Percentiles rank a stretch among this genome's conserved stretches.
Evolutionary conservation across 2,329 filamentous ascomycete genomes (phyloP).

Genomic region (Penicillium sp.): DNA sequence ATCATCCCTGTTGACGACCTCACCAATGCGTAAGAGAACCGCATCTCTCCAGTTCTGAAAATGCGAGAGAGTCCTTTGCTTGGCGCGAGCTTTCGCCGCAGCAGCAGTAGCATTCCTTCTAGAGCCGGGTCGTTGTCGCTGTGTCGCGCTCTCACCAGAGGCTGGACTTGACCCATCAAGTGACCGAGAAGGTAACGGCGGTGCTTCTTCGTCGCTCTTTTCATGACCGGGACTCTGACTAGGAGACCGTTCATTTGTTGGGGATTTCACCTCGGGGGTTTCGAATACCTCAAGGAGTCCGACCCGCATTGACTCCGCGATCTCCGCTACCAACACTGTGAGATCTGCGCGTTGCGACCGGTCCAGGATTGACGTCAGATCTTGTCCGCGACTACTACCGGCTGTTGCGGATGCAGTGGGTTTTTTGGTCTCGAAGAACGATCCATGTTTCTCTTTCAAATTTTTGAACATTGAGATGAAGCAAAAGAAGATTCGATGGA

Average conservation of each 20-base stretch:
- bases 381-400: constrained; percentile 38
- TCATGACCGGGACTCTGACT: constrained; percentile 27
- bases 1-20: constrained; percentile 63
- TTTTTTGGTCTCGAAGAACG: constrained; percentile 35
- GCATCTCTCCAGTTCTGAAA: constrained; percentile 80
- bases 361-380: constrained; percentile 48
- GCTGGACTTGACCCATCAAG: constrained; percentile 4
- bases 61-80: constrained; percentile 64
- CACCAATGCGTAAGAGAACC: constrained; percentile 70
- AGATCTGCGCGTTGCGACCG: constrained; percentile 48
- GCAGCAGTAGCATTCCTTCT: constrained; percentile 19
- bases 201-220: constrained; percentile 19
- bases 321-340: constrained; percentile 46
- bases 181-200: constrained; percentile 19
- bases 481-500: background rate
- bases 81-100: constrained; percentile 53
- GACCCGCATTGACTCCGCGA: constrained; percentile 47
- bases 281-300: constrained; percentile 45
- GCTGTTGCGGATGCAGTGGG: constrained; percentile 25
- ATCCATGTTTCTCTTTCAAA: constrained; percentile 38
- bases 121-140: constrained; percentile 15
- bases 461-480: constrained; percentile 36
- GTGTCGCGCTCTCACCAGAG: background rate
- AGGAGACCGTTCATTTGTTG: constrained; percentile 7
- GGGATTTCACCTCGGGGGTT: constrained; percentile 16